Evolutionary conservation across 768 basidiomycete genomes (phyloP), one percentile per base, ranked within the genome.

Genomic region (Lactifluus volemus): DNA sequence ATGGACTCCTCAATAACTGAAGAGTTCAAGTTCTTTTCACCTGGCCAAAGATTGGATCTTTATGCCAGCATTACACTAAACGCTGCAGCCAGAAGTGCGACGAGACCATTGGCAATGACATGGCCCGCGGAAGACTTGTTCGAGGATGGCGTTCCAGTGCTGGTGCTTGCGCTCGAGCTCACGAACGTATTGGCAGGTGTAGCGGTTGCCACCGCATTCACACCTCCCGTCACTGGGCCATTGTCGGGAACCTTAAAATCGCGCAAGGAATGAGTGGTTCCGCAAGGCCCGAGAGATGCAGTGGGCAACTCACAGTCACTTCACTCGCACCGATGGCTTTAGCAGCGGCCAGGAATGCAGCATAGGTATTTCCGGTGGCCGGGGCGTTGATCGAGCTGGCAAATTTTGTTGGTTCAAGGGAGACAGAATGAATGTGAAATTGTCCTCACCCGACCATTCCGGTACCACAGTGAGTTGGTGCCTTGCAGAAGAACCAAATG

Each of bases 401-500:
- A 32, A 41, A 29, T 51, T 9, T 12, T 7, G 21, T 53, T 42
- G 2, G 36, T 39, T 45, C 48, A 38, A 25, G 45, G 19, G 48
- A 34, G 14, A 21, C 11, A 15, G 12, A 42, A 9, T 6, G 25
- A n/a, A 29, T 32, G 25, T 5, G 5, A 21, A 55, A 11, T 38
- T 3, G 38, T 9, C 55, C 70, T 66, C 70, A 74, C 61, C 76
- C 78, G 32, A 80, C 78, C 78, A 81, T 78, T 25, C 81, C 81
- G 61, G 74, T 56, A n/a, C 77, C 78, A 65, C 82, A 83, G 67
- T 83, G 81, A 3, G 39, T 44, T 10, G 67, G 53, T 58, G 73
- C 70, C 69, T 81, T 81, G 74, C 81, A 82, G 67, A 78, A 77
- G 78, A 78, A 82, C 77, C 78, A 84, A 58, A 84, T 79, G 19